phyloP scores from a whole-genome alignment of 495 filamentous ascomycete species.

The Penicillium samsonianum region DNA sequence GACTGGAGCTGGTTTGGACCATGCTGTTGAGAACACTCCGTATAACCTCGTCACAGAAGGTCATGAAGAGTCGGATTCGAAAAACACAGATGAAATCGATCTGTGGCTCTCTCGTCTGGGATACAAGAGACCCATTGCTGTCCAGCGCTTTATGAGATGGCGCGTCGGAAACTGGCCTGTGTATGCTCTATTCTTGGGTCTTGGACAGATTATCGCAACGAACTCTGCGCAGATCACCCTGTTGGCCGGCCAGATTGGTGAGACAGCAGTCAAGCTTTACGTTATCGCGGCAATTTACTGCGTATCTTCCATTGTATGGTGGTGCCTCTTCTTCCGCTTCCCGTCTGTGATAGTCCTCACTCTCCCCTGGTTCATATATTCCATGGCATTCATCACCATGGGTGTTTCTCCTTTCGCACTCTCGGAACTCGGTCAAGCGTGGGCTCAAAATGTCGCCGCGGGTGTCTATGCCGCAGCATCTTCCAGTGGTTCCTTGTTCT shows the following conservation, averaged over 20 bases:
- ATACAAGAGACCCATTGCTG: slow-evolving; percentile 26
- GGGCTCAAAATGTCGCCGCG: slow-evolving; percentile 60
- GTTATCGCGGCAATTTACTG: slow-evolving; percentile 63
- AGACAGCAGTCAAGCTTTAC: slow-evolving; percentile 63
- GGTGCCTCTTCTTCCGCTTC: slow-evolving; percentile 57
- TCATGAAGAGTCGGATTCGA: slow-evolving; percentile 2
- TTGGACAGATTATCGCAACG: slow-evolving; percentile 66
- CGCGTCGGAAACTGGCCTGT: slow-evolving; percentile 60
- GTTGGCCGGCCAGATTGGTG: slow-evolving; percentile 58
- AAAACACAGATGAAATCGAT: slow-evolving; percentile 43
- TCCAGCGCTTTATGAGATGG: slow-evolving; percentile 32
- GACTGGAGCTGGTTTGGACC: slow-evolving; percentile 6
- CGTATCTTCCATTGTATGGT: slow-evolving; percentile 62
- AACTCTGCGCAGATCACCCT: slow-evolving; percentile 72
- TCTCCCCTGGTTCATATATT: slow-evolving; percentile 52
- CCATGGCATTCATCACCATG: slow-evolving; percentile 48
- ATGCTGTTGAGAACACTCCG: background rate
- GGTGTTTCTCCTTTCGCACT: slow-evolving; percentile 48
- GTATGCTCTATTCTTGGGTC: slow-evolving; percentile 63
- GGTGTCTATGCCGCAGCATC: slow-evolving; percentile 62
- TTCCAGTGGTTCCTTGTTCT: slow-evolving; percentile 60
- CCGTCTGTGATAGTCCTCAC: slow-evolving; percentile 59
- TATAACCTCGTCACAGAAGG: slow-evolving; percentile 2
- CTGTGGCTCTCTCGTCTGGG: slow-evolving; percentile 47
- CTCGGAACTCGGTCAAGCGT: slow-evolving; percentile 38